Evolutionary conservation across 148 eudicot species (phyloP).

Genomic region (Nepenthes gracilis): DNA sequence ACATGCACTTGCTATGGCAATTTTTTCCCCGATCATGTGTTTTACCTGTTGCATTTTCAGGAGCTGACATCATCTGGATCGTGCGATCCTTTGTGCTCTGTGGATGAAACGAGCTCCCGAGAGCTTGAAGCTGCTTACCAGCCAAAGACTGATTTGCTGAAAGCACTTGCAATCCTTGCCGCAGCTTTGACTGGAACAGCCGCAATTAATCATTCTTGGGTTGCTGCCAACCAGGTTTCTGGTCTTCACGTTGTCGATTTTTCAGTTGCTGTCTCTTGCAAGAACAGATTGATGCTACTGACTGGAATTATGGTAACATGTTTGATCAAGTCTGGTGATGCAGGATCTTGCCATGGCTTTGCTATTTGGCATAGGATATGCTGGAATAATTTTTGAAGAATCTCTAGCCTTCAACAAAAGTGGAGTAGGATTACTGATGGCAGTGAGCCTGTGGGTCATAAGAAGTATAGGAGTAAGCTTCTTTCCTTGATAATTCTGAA

Average conservation of each 20-base stretch:
- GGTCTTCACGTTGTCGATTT: conserved; percentile 1
- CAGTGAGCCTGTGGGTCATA: conserved; percentile 86
- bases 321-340: conserved; percentile 8
- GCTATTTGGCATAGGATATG: conserved; percentile 84
- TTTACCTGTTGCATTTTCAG: conserved; percentile 19
- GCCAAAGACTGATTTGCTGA: conserved; percentile 81
- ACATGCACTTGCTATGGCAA: too few relatives aligned
- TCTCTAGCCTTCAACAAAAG: conserved; percentile 97
- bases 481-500: background rate
- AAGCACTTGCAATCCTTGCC: conserved; percentile 69
- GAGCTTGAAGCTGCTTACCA: conserved; percentile 52
- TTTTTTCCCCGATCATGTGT: background rate
- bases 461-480: conserved; percentile 80
- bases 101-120: conserved; percentile 66
- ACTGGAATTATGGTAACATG: background rate
- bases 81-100: conserved; percentile 87
- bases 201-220: conserved; percentile 90
- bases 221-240: conserved; percentile 87
- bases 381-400: conserved; percentile 92
- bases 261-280: background rate
- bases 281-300: background rate
- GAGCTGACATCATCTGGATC: conserved; percentile 39
- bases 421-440: conserved; percentile 95
- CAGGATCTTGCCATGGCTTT: conserved; percentile 95
- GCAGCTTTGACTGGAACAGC: conserved; percentile 74